Evolutionary conservation across 2,329 filamentous ascomycete genomes (phyloP).

Genomic region (Drechmeria coniospora): DNA sequence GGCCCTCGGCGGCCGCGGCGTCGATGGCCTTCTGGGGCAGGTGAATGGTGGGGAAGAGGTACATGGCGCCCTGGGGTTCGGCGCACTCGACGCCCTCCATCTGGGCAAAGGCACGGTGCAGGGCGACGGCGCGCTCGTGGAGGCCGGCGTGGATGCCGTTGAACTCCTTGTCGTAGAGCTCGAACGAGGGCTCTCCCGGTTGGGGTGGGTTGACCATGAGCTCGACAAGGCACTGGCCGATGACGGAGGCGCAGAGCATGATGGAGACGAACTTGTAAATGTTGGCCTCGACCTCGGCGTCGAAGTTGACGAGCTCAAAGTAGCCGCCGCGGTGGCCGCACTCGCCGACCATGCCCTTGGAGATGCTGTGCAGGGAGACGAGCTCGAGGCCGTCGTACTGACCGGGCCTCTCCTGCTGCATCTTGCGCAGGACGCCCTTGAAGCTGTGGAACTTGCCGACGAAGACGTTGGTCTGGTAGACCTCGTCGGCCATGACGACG

Average conservation of each 20-base stretch:
- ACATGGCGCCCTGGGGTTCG: slow-evolving; percentile 89
- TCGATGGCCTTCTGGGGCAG: slow-evolving; percentile 62
- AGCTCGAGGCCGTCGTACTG: slow-evolving; percentile 79
- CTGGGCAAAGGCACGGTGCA: slow-evolving; percentile 78
- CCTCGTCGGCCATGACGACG: slow-evolving; percentile 88
- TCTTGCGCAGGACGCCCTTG: slow-evolving; percentile 69
- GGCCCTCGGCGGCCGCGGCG: slow-evolving; percentile 59
- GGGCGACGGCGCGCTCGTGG: slow-evolving; percentile 61
- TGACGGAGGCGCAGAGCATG: slow-evolving; percentile 86
- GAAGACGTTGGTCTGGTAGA: slow-evolving; percentile 99
- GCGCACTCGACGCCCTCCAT: slow-evolving; percentile 96
- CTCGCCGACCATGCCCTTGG: slow-evolving; percentile 98
- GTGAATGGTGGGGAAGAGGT: slow-evolving; percentile 90
- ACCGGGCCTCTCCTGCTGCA: slow-evolving; percentile 61
- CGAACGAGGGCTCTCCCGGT: slow-evolving; percentile 67
- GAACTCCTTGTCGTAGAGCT: slow-evolving; percentile 76
- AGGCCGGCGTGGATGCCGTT: slow-evolving; percentile 66
- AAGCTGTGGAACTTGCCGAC: slow-evolving; percentile 88
- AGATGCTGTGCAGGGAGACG: slow-evolving; percentile 80
- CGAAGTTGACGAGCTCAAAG: slow-evolving; percentile 89
- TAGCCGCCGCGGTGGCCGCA: slow-evolving; percentile 96
- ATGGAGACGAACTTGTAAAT: slow-evolving; percentile 99
- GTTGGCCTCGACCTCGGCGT: slow-evolving; percentile 70
- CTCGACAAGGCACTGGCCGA: slow-evolving; percentile 92
- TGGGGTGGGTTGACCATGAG: slow-evolving; percentile 93